These are phyloP conservation scores for Collybiopsis luxurians DNA, from an alignment of 768 basidiomycete species.

Conservation along the genomic window DNA sequence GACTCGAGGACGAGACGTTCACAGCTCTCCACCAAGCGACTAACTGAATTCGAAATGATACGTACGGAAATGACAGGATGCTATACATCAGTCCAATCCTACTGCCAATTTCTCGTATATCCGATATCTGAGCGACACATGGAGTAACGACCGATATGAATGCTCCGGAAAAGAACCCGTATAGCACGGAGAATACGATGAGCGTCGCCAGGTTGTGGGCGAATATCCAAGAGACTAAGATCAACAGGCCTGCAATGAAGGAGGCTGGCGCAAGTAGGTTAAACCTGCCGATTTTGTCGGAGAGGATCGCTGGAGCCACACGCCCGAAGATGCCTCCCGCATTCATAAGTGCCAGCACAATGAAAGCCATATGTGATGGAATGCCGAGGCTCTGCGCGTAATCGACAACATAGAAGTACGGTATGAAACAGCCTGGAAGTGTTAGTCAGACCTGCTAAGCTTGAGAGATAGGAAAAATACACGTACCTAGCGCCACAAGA, in stretches of 20 bases:
- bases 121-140: conserved; percentile 65
- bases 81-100: conserved; percentile 66
- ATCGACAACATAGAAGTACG: conserved; percentile 67
- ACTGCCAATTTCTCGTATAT: conserved; percentile 54
- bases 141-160: conserved; percentile 68
- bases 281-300: conserved; percentile 65
- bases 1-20: neutral
- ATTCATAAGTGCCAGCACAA: conserved; percentile 65
- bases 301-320: conserved; percentile 58
- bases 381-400: conserved; percentile 45
- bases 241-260: conserved; percentile 59
- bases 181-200: conserved; percentile 40
- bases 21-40: neutral
- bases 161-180: conserved; percentile 66
- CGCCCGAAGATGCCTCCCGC: conserved; percentile 66
- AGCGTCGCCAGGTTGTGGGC: conserved; percentile 36
- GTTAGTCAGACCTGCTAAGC: neutral
- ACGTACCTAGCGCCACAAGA: conserved; percentile 59
- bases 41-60: no score
- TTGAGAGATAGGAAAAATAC: neutral
- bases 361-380: conserved; percentile 40
- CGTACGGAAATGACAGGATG: conserved; percentile 69
- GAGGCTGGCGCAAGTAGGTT: conserved; percentile 65
- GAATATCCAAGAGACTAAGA: conserved; percentile 57
- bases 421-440: conserved; percentile 60